Evolutionary conservation across 345 rosid species (phyloP).

Genomic region (Arabidopsis arenosa): DNA sequence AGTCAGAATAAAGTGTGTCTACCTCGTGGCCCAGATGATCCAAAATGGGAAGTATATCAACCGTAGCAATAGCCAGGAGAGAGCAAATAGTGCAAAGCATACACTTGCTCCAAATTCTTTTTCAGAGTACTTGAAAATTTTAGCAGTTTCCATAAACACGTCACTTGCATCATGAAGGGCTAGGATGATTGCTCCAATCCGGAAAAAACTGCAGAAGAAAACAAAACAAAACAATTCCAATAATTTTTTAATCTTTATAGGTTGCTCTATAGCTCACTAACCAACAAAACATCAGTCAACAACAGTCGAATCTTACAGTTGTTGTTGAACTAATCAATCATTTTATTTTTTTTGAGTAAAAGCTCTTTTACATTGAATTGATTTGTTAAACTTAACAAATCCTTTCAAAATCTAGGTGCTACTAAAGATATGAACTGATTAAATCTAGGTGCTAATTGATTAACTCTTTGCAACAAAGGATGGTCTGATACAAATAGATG

Average conservation of each 20-base stretch:
- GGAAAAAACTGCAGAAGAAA: slow-evolving; percentile 68
- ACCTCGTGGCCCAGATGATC: slow-evolving; percentile 84
- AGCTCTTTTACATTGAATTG: neutral
- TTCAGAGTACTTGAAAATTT: slow-evolving; percentile 85
- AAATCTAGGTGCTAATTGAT: neutral
- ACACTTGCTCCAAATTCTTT: slow-evolving; percentile 91
- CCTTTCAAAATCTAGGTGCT: neutral
- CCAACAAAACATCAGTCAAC: slow-evolving; percentile 11
- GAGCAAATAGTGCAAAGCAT: slow-evolving; percentile 86
- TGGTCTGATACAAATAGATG: slow-evolving; percentile 5
- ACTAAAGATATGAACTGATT: neutral
- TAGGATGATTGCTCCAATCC: slow-evolving; percentile 76
- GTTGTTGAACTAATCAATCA: too few relatives aligned
- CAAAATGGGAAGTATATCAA: slow-evolving; percentile 93
- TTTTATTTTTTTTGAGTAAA: neutral
- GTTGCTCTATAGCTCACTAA: neutral
- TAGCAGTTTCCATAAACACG: slow-evolving; percentile 89
- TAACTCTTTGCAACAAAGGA: slow-evolving; percentile 10
- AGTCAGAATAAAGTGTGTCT: slow-evolving; percentile 4
- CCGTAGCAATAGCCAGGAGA: slow-evolving; percentile 89
- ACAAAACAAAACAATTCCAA: slow-evolving; percentile 8
- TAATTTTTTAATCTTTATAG: neutral
- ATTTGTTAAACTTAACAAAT: neutral
- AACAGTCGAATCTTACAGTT: neutral
- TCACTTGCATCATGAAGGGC: slow-evolving; percentile 97